Evolutionary conservation across 345 rosid species (phyloP).

Genomic region (Bruguiera gymnorhiza): DNA sequence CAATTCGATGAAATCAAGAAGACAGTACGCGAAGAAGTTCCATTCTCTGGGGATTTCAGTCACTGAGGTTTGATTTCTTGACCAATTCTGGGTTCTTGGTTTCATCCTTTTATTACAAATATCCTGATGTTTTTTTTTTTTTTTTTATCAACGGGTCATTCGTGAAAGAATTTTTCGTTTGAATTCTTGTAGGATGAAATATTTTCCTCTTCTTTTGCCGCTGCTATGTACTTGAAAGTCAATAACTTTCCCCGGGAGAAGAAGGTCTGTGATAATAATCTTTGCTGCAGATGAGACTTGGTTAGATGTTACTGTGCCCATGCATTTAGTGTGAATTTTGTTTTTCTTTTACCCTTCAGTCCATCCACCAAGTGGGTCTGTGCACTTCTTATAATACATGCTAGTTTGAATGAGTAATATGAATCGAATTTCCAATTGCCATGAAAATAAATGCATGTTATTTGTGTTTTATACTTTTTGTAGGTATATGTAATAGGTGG

Average conservation of each 20-base stretch:
- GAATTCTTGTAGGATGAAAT: conserved; percentile 66
- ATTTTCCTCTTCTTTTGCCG: conserved; percentile 85
- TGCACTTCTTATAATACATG: background rate
- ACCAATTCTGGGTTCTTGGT: background rate
- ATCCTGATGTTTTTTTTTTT: background rate
- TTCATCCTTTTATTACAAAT: background rate
- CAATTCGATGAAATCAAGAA: conserved; percentile 73
- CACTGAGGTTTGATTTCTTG: conserved; percentile 42
- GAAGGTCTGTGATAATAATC: conserved; percentile 45
- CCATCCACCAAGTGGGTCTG: background rate
- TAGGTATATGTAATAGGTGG: conserved; percentile 88
- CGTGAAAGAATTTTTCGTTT: background rate
- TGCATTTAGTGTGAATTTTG: background rate
- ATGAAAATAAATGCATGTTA: background rate
- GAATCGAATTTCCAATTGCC: background rate
- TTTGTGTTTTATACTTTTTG: background rate
- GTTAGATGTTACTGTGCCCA: no score
- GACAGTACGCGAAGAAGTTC: conserved; percentile 67
- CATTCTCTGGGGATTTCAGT: conserved; percentile 71
- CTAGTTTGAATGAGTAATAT: background rate
- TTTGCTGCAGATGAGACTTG: background rate
- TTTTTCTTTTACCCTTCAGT: background rate
- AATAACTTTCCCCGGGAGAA: conserved; percentile 66
- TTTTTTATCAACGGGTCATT: background rate
- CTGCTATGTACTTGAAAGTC: conserved; percentile 83